Percentiles rank a stretch among this genome's conserved stretches.
Evolutionary conservation across 2,329 filamentous ascomycete species (phyloP).

Genomic region (Talaromyces sp.): DNA sequence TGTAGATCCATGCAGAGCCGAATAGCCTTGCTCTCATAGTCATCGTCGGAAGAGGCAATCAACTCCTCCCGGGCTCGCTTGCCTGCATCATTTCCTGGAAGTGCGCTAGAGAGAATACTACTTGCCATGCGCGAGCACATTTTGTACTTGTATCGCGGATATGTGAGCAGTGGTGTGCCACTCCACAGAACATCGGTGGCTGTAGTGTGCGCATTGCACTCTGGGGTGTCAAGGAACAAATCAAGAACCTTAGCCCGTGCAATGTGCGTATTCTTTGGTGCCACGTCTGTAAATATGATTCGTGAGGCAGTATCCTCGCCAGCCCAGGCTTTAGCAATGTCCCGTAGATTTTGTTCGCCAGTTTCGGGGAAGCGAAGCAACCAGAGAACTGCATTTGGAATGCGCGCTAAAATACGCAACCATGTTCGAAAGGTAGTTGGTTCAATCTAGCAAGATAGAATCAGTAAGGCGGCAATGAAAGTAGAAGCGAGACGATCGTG

Average conservation of each 20-base stretch:
- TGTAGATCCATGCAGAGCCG: conserved; percentile 65
- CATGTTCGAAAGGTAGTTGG: conserved; percentile 94
- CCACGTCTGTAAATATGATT: conserved; percentile 94
- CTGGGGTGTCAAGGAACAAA: conserved; percentile 92
- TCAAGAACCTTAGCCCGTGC: conserved; percentile 88
- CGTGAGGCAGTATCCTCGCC: conserved; percentile 81
- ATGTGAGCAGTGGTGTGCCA: conserved; percentile 86
- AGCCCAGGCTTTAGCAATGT: conserved; percentile 82
- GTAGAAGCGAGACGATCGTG: not conserved
- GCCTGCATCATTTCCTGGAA: conserved; percentile 74
- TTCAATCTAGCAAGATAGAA: conserved; percentile 70
- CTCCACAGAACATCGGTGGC: conserved; percentile 96
- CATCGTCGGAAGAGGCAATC: conserved; percentile 73
- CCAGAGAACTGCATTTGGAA: conserved; percentile 91
- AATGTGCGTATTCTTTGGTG: conserved; percentile 92
- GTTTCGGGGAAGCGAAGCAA: conserved; percentile 94
- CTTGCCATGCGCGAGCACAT: conserved; percentile 99
- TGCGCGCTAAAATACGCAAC: conserved; percentile 82
- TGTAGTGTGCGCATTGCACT: conserved; percentile 97
- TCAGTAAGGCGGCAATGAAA: not conserved
- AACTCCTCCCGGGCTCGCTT: conserved; percentile 70
- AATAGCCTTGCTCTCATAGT: conserved; percentile 81
- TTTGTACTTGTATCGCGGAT: conserved; percentile 92
- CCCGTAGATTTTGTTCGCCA: conserved; percentile 80
- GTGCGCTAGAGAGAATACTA: conserved; percentile 85